Percentiles rank a stretch among this genome's conserved stretches.
These are phyloP conservation scores for Metahyphopichia silvanorum DNA, from an alignment of 805 yeast species.

Conservation along the genomic window DNA sequence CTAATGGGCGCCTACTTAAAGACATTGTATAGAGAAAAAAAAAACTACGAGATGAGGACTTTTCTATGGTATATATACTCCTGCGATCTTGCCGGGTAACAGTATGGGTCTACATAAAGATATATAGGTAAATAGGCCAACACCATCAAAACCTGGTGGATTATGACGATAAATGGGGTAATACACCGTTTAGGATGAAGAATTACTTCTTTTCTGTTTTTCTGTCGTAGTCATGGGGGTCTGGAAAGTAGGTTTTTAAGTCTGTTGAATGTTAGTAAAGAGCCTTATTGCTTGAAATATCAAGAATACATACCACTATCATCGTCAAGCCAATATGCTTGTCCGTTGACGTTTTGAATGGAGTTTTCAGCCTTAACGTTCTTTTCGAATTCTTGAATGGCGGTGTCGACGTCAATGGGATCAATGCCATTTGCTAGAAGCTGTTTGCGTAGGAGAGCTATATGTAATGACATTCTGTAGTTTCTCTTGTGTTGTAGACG, in stretches of 20 bases:
- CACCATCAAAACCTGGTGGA: no score
- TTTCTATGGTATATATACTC: not conserved
- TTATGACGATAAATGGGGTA: no score
- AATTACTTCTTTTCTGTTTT: no score
- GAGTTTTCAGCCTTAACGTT: constrained; percentile 58
- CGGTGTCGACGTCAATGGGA: constrained; percentile 56
- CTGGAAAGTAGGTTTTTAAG: constrained; percentile 53
- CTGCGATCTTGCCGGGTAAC: constrained; percentile 1
- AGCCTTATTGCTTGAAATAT: constrained; percentile 1
- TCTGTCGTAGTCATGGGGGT: constrained; percentile 56
- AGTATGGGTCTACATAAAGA: not conserved
- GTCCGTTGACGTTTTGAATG: constrained; percentile 52
- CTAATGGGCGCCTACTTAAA: constrained; percentile 79
- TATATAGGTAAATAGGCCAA: no score
- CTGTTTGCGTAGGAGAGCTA: constrained; percentile 63
- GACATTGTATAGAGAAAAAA: constrained; percentile 40
- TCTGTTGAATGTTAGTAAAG: constrained; percentile 16
- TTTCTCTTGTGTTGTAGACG: constrained; percentile 45
- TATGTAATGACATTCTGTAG: constrained; percentile 62
- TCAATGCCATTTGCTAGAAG: constrained; percentile 51
- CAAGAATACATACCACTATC: constrained; percentile 28
- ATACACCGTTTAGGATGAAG: no score
- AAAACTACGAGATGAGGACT: not conserved
- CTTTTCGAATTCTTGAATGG: constrained; percentile 52
- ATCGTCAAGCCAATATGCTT: constrained; percentile 59